Evolutionary conservation across 139 green algal species (phyloP).

Genomic region (Mychonastes homosphaera): DNA sequence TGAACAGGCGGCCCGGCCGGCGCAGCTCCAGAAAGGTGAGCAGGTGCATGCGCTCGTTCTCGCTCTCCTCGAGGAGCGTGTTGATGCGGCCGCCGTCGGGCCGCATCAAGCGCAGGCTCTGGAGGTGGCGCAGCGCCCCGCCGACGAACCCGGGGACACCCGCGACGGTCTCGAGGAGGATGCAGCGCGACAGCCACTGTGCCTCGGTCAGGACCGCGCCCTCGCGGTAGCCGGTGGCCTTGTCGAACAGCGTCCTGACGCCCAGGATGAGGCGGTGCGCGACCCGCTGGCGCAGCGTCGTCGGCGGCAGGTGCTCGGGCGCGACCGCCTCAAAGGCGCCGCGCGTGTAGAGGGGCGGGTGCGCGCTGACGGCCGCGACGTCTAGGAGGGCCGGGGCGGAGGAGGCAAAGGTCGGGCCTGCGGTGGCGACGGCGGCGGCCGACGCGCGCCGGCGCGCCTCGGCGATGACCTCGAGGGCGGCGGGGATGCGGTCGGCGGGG

Average conservation of each 20-base stretch:
- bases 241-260: constrained; percentile 53
- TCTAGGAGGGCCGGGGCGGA: too few relatives aligned
- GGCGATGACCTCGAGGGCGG: too few relatives aligned
- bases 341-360: constrained; percentile 48
- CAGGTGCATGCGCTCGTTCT: constrained; percentile 94
- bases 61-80: constrained; percentile 90
- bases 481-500: too few relatives aligned
- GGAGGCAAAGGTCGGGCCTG: too few relatives aligned
- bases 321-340: constrained; percentile 51
- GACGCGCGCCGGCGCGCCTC: too few relatives aligned
- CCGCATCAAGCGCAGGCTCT: constrained; percentile 64
- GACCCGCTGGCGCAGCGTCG: constrained; percentile 33
- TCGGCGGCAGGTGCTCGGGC: constrained; percentile 37
- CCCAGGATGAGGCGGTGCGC: constrained; percentile 18
- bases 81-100: constrained; percentile 80
- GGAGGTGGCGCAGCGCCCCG: constrained; percentile 84
- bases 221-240: constrained; percentile 47
- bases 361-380: too few relatives aligned
- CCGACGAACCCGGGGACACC: constrained; percentile 84
- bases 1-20: constrained; percentile 62
- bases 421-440: too few relatives aligned
- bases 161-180: constrained; percentile 89
- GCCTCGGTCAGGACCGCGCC: constrained; percentile 47
- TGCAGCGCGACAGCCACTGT: constrained; percentile 64
- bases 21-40: constrained; percentile 86